These are phyloP conservation scores for Calonectria montana DNA, from an alignment of 2,329 filamentous ascomycete genomes.

Conservation along the genomic window DNA sequence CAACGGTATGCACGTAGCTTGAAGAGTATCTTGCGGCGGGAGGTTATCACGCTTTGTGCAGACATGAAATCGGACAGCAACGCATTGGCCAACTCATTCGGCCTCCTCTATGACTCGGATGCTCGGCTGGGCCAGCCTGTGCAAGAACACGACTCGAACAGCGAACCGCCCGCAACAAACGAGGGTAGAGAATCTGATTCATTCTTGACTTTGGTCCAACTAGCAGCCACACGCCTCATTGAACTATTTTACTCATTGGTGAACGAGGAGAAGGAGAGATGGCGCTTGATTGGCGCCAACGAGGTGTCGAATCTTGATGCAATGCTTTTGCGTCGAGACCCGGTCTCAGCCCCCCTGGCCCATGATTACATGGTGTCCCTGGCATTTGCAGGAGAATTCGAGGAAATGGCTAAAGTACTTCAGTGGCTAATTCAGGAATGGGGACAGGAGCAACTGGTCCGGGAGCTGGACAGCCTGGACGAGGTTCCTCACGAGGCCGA, in stretches of 20 bases:
- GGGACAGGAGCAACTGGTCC: conserved; percentile 46
- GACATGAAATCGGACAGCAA: conserved; percentile 28
- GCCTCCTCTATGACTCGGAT: conserved; percentile 30
- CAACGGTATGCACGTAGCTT: conserved; percentile 38
- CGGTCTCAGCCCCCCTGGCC: conserved; percentile 50
- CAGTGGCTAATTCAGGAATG: conserved; percentile 68
- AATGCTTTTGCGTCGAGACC: conserved; percentile 48
- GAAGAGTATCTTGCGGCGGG: conserved; percentile 41
- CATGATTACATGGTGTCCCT: conserved; percentile 74
- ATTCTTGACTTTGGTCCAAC: conserved; percentile 32
- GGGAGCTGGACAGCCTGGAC: conserved; percentile 50
- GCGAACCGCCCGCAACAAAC: neutral
- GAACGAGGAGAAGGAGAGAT: conserved; percentile 36
- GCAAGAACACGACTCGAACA: conserved; percentile 12
- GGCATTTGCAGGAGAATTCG: conserved; percentile 68
- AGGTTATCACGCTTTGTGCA: conserved; percentile 35
- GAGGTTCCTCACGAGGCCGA: conserved; percentile 48
- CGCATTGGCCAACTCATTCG: conserved; percentile 22
- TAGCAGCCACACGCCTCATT: conserved; percentile 40
- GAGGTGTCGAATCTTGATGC: conserved; percentile 47
- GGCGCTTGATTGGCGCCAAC: conserved; percentile 29
- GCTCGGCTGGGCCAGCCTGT: conserved; percentile 22
- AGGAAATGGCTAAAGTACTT: conserved; percentile 67
- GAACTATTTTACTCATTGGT: conserved; percentile 42
- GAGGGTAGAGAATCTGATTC: conserved; percentile 6